Base-by-base conservation (phyloP, 75 land plant species). In the Pinus taeda region DNA sequence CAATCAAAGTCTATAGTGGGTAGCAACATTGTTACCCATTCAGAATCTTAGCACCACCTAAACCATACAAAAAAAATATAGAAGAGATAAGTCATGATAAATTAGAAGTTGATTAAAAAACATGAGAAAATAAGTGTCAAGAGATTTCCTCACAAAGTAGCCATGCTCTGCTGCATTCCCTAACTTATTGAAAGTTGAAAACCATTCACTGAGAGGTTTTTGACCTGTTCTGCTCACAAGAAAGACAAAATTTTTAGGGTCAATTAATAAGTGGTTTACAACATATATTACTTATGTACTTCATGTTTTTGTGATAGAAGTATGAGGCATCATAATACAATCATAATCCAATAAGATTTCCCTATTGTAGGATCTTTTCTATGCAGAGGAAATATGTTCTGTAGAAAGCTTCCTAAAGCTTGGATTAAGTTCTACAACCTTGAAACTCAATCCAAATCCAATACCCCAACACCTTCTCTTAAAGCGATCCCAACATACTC, bases 121-220 rank as follows among this genome's bases (percentile, higher is more conserved):
- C 62, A 45, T 59, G 80, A 62, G 1, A 20, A 15, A 15, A 60
- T 69, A 56, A 79, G 74, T 64, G 33, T 9, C 64, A 45, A 3
- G 22, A 33, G 59, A 18, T 30, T 75, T 85, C 93, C 93, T 89
- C 13, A 85, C 61, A 56, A 87, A 91, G 78, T 82, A 91, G 0
- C 93, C 93, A 89, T 91, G 92, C 65, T 91, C 92, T 56, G 93
- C 92, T 29, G 92, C 92, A 60, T 89, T 78, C 57, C 93, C 92
- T 42, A 91, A 74, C 74, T 62, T 76, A 33, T 83, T 86, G 73
- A 89, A 89, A 15, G 87, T 75, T 24, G 85, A 74, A 80, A 91
- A 87, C 91, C 93, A 89, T 33, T 85, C 83, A 65, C 79, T 57
- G 17, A 91, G 73, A 33, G 85, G 69, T 55, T 17, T 39, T 57